phyloP scores from a whole-genome alignment of 1,139 yeast species.

The Zygosaccharomyces sapae region DNA sequence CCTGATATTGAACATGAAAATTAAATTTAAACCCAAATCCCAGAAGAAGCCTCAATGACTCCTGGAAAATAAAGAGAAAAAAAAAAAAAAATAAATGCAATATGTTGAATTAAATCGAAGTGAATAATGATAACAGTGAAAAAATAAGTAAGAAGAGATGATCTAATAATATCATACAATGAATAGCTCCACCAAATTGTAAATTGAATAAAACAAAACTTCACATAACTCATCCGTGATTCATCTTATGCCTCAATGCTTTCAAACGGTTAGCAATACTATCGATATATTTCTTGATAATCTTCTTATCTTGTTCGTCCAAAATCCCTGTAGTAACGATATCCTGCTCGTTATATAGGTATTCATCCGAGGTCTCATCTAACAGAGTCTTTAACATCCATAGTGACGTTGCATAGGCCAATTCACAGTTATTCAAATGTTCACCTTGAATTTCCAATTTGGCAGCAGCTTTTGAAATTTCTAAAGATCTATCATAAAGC shows the following conservation, averaged over 20 bases:
- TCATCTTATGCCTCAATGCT: conserved; percentile 43
- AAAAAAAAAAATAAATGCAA: conserved; percentile 3
- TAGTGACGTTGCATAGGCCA: conserved; percentile 83
- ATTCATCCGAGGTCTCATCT: conserved; percentile 40
- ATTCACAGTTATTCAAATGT: conserved; percentile 74
- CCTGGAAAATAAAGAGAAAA: not conserved
- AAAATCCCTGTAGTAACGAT: conserved; percentile 38
- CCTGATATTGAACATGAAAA: not conserved
- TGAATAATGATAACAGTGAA: not conserved
- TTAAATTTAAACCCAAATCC: not conserved
- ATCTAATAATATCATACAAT: no score
- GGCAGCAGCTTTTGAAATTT: conserved; percentile 88
- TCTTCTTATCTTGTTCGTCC: conserved; percentile 65
- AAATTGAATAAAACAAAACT: no score
- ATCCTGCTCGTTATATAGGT: conserved; percentile 14
- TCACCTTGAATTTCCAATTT: conserved; percentile 76
- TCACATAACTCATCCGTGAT: conserved; percentile 1
- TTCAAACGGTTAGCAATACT: conserved; percentile 68
- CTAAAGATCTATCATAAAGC: conserved; percentile 87
- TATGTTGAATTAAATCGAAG: not conserved
- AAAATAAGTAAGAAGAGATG: no score
- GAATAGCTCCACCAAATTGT: no score
- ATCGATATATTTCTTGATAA: conserved; percentile 72
- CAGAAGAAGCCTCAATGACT: not conserved
- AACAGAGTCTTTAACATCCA: conserved; percentile 92